Evolutionary conservation across 2,329 filamentous ascomycete genomes (phyloP), one percentile per base, ranked within the genome.

Genomic region (Malbranchea zuffiana): DNA sequence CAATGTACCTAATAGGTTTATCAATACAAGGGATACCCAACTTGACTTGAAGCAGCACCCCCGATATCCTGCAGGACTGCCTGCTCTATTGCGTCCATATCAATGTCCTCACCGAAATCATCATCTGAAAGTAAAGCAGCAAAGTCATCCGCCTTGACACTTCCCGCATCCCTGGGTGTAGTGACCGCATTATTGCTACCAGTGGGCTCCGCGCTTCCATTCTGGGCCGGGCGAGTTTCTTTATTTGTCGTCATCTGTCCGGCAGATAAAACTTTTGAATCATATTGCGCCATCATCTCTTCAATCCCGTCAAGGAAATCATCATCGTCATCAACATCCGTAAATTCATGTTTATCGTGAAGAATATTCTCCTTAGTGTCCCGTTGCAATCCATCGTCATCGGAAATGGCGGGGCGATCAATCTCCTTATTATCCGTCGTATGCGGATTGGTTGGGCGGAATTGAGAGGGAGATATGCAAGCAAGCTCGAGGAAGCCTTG

Each of bases 21-120:
- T 43, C 17, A n/a, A 51, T 48, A 48, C 55, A 51, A 41, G 39
- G 40, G 36, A 36, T 52, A 57, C 55, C 63, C 53, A 51, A 78
- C 75, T 62, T 90, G 79, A 32, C 80, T 84, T 31, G 81, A 80
- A 51, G 74, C 62, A 60, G 31, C 25, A 39, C 32, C 3, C 15
- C 86, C 80, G 46, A 77, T 78, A 43, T 80, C 77, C 42, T 57
- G 48, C 41, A 52, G 48, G 51, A 66, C 66, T 53, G 71, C 67
- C 33, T 69, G 62, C 49, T 88, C 83, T 51, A 84, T 81, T 57
- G 56, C 60, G 33, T 62, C 57, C 39, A 65, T 36, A 40, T 93
- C 85, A 57, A 75, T 66, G 43, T 77, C 71, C 46, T 71, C 73
- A 31, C 78, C 81, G 65, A 84, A 84, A 50, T 85, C 85, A 61